phyloP scores from a whole-genome alignment of 108 stramenopile genomes.

The Ochromonas danica region DNA sequence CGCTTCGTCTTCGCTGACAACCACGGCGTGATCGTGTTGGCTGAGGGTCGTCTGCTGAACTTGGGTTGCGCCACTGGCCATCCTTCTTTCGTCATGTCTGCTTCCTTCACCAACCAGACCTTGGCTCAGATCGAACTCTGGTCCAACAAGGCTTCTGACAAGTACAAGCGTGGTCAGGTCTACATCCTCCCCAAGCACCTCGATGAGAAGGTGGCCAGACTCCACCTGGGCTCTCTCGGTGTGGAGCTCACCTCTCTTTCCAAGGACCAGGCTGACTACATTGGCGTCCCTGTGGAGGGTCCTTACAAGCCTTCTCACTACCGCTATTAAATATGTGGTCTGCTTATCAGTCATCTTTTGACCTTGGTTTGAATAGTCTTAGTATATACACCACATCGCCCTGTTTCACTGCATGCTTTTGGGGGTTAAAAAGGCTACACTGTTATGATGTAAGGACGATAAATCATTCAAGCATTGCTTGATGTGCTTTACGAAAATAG shows the following conservation, averaged over 20 bases:
- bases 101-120: conserved; percentile 99
- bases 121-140: conserved; percentile 98
- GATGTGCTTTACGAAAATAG: too few species aligned
- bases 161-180: conserved; percentile 90
- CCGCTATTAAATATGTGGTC: conserved; percentile 89
- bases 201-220: conserved; percentile 98
- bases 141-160: conserved; percentile 84
- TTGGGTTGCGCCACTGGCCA: conserved; percentile 99
- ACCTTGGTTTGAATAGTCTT: too few species aligned
- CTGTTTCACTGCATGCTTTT: too few species aligned
- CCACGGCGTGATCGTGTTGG: conserved; percentile 91
- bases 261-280: conserved; percentile 93
- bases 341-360: too few species aligned
- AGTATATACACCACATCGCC: too few species aligned
- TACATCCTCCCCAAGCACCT: conserved; percentile 97
- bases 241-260: conserved; percentile 90
- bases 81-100: conserved; percentile 99
- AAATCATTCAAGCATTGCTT: too few species aligned
- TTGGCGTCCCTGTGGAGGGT: conserved; percentile 82
- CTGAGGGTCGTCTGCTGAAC: conserved; percentile 99
- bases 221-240: conserved; percentile 89
- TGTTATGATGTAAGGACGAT: too few species aligned
- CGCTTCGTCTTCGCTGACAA: conserved; percentile 89
- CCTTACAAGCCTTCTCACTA: conserved; percentile 99
- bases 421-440: too few species aligned